These are phyloP conservation scores for Neonectria neomacrospora DNA, from an alignment of 2,329 filamentous ascomycete genomes.

Conservation along the genomic window DNA sequence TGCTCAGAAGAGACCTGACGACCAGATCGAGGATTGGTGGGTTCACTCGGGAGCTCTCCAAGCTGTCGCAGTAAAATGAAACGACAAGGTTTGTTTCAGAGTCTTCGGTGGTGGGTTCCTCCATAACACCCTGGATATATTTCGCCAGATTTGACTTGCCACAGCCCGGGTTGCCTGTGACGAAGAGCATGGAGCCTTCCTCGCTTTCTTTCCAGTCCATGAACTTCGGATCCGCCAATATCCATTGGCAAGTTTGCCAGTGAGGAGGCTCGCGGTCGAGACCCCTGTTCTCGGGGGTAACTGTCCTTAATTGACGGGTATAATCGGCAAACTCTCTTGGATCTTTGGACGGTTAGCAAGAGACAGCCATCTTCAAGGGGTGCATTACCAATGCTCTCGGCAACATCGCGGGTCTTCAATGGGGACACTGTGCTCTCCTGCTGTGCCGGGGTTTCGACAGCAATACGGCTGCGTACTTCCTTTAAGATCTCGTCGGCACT, in stretches of 20 bases:
- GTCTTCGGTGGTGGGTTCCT: conserved; percentile 14
- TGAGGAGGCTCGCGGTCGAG: conserved; percentile 34
- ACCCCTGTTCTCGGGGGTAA: conserved; percentile 34
- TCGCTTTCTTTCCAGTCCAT: conserved; percentile 28
- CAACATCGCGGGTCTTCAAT: conserved; percentile 13
- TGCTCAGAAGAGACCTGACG: conserved; percentile 28
- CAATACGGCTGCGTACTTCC: conserved; percentile 23
- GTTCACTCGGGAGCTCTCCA: conserved; percentile 33
- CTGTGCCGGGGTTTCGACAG: neutral
- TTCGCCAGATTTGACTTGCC: conserved; percentile 38
- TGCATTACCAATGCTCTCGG: conserved; percentile 29
- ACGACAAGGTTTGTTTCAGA: conserved; percentile 27
- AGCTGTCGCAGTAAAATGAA: conserved; percentile 37
- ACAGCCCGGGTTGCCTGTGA: conserved; percentile 36
- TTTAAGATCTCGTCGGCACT: conserved; percentile 29
- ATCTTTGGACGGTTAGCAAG: conserved; percentile 20
- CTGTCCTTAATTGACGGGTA: conserved; percentile 22
- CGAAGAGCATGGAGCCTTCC: conserved; percentile 31
- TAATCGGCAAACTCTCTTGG: conserved; percentile 28
- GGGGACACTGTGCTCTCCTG: conserved; percentile 18
- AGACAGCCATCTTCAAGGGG: neutral
- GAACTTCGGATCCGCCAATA: conserved; percentile 27
- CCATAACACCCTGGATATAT: conserved; percentile 34
- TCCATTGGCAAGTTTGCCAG: conserved; percentile 36
- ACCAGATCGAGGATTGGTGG: conserved; percentile 36